phyloP scores from a whole-genome alignment of 2,329 filamentous ascomycete genomes.

The Calonectria fujianensis region DNA sequence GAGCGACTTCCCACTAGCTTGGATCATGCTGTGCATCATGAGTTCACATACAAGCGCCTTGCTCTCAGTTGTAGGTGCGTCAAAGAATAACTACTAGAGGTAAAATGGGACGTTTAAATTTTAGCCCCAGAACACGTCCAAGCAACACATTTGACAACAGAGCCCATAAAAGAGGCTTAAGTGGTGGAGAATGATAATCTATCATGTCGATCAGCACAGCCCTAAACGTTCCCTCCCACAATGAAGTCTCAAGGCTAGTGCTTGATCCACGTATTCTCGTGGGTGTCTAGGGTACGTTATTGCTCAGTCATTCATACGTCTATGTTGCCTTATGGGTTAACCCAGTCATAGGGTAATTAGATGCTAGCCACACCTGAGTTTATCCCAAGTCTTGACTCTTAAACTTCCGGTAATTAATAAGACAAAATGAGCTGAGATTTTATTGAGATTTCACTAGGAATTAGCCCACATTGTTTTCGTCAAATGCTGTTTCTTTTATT shows the following conservation, averaged over 20 bases:
- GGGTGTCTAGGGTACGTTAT: not conserved
- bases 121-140: not conserved
- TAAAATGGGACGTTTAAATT: not conserved
- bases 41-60: not conserved
- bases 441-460: not conserved
- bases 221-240: not conserved
- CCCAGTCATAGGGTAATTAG: not conserved
- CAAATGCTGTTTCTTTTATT: not conserved
- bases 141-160: not conserved
- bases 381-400: not conserved
- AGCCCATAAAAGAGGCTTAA: not conserved
- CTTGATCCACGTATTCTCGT: not conserved
- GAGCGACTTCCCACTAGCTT: not conserved
- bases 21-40: not conserved
- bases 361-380: not conserved
- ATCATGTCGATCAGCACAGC: not conserved
- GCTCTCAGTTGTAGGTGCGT: too few species aligned
- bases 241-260: too few species aligned
- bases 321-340: not conserved
- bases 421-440: not conserved
- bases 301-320: not conserved
- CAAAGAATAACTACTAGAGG: too few species aligned
- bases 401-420: not conserved
- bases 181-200: not conserved
- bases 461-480: too few species aligned